Evolutionary conservation across 75 land plant genomes (phyloP).

Genomic region (Pinus taeda): DNA sequence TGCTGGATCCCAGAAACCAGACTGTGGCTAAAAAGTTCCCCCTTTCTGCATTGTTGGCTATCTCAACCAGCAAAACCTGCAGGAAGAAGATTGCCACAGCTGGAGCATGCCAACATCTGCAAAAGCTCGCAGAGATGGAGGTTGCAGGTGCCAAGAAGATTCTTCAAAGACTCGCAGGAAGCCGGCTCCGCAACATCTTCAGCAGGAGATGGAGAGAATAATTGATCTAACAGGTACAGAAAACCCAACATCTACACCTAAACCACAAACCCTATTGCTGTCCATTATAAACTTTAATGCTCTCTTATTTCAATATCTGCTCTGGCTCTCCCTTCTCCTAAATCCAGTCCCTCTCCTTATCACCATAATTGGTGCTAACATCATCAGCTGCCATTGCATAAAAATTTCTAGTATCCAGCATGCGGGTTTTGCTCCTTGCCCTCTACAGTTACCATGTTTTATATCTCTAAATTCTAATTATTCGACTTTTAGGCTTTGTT

Average conservation of each 20-base stretch:
- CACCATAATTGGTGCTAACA: too few relatives aligned
- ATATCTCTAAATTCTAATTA: background rate
- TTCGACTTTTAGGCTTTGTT: background rate
- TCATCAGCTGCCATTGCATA: too few relatives aligned
- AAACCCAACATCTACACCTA: too few relatives aligned
- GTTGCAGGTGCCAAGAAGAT: conserved; percentile 72
- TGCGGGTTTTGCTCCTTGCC: conserved; percentile 3
- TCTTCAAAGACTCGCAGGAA: conserved; percentile 58
- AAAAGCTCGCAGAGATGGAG: conserved; percentile 63
- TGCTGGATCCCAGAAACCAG: conserved; percentile 61
- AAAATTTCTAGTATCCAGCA: background rate
- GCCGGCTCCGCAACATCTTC: conserved; percentile 58
- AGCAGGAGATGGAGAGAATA: conserved; percentile 44
- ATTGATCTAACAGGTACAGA: background rate
- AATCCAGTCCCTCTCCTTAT: too few relatives aligned
- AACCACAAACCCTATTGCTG: too few relatives aligned
- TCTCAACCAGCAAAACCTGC: conserved; percentile 35
- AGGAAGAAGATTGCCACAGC: conserved; percentile 61
- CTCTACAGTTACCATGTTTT: background rate
- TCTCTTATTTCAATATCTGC: too few relatives aligned
- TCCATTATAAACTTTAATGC: too few relatives aligned
- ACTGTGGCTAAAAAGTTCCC: conserved; percentile 48
- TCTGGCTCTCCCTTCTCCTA: too few relatives aligned
- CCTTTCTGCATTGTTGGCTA: conserved; percentile 46
- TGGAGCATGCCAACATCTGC: conserved; percentile 57